A percentile compares a stretch with the other conserved stretches of the same genome.
Evolutionary conservation across 768 basidiomycete genomes (phyloP).

Genomic region (Tephrocybe sp.): DNA sequence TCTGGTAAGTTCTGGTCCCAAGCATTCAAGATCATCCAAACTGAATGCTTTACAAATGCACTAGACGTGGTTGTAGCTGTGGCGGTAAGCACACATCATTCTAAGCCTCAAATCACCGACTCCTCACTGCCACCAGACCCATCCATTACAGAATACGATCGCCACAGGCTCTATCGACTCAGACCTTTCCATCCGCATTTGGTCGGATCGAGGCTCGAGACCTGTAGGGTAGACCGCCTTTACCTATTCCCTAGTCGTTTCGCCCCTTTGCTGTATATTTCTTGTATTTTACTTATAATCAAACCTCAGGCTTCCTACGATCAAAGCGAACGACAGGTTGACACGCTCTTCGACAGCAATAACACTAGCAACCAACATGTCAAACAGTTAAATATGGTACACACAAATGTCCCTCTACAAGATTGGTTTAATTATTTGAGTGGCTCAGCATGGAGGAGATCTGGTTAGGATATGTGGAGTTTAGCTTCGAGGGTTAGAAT

Average conservation of each 20-base stretch:
- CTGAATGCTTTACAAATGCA: neutral
- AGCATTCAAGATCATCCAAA: neutral
- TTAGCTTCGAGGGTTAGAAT: neutral
- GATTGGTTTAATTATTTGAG: conserved; percentile 17
- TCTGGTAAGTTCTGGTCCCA: conserved; percentile 41
- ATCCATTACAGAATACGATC: conserved; percentile 83
- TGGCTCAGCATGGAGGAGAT: conserved; percentile 26
- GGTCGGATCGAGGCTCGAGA: conserved; percentile 57
- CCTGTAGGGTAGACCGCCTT: conserved; percentile 6
- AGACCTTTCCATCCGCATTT: conserved; percentile 80
- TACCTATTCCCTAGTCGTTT: neutral
- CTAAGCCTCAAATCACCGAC: conserved; percentile 3
- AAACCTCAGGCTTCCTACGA: neutral
- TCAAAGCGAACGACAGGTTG: neutral
- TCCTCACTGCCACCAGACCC: conserved; percentile 49
- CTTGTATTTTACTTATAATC: conserved; percentile 3
- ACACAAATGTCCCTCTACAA: conserved; percentile 1
- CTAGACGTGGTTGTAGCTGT: conserved; percentile 78
- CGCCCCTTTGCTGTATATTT: neutral
- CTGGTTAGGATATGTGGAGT: conserved; percentile 10
- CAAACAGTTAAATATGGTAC: conserved; percentile 8
- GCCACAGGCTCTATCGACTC: conserved; percentile 86
- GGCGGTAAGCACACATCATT: conserved; percentile 44
- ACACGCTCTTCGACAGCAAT: conserved; percentile 6
- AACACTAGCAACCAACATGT: neutral